Conservation (phyloP, 2,329 filamentous ascomycete genomes). For the Diplodia seriata region DNA sequence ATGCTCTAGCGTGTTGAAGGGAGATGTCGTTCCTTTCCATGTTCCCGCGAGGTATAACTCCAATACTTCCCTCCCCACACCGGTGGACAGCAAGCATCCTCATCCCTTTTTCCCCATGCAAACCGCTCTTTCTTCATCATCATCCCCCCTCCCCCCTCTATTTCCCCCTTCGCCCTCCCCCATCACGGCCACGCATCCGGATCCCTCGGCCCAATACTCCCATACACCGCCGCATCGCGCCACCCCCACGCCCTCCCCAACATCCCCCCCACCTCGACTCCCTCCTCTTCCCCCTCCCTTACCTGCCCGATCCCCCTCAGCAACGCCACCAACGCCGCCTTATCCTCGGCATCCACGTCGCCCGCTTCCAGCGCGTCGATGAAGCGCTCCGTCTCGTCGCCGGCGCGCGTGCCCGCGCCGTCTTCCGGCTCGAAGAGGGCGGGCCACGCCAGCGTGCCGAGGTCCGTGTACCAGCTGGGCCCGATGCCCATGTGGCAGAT, state of each 20-base stretch:
- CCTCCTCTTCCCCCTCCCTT: too few relatives aligned
- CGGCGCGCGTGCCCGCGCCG: neutral
- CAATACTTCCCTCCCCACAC: too few relatives aligned
- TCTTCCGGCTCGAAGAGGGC: neutral
- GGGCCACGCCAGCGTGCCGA: neutral
- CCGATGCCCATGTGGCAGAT: slow-evolving; percentile 2
- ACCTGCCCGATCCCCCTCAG: slow-evolving; percentile 1
- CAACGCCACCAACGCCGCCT: neutral
- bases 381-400: neutral
- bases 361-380: neutral
- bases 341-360: neutral
- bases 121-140: too few relatives aligned
- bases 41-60: too few relatives aligned
- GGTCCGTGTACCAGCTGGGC: neutral
- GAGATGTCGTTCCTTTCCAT: too few relatives aligned
- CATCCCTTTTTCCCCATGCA: too few relatives aligned
- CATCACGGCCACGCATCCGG: too few relatives aligned
- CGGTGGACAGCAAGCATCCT: too few relatives aligned
- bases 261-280: neutral
- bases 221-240: neutral
- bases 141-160: too few relatives aligned
- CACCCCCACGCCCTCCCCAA: neutral
- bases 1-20: too few relatives aligned
- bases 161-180: too few relatives aligned
- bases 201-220: neutral